Evolutionary conservation across 2,329 filamentous ascomycete genomes (phyloP), one percentile per base, ranked within the genome.

Genomic region (Cladophialophora exuberans): DNA sequence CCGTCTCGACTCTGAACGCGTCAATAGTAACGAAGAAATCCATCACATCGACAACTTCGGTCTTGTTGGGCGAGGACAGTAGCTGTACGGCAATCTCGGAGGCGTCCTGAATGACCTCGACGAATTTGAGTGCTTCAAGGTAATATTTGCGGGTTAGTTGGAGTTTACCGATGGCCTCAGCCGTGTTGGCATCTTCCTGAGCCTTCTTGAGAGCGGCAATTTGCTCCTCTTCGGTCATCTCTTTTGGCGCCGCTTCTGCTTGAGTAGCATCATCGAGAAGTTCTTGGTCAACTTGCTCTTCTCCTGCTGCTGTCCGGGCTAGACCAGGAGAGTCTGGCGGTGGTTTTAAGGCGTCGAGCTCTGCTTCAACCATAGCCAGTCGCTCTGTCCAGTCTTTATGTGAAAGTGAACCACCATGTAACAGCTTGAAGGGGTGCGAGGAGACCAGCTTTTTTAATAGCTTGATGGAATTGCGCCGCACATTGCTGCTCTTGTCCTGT

Each of bases 401-500:
- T 9, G 88, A 87, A 3, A 99, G 82, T 65, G 94, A 86, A 0
- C 90, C 91, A 18, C 91, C 92, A 66, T 97, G 91, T 76, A 97
- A 87, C 15, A 92, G 85, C 31, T 88, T 90, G 66, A 97, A 99
- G 1, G 94, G 94, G 70, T 99, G 94, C 0, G 92, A 97, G 60
- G 92, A 90, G 65, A 99, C 90, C 5, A 99, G 78, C 38, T 88
- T 88, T 4, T 87, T 89, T 1, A 99, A 80, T 5, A 99, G 77
- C 72, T 96, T 97, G 70, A 99, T 94, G 2, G 94, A 92, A 69
- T 97, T 97, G 55, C 92, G 84, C 59, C 94, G 83, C 26, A 99
- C 94, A 66, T 97, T 96, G 73, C 94, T 99, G 75, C 93, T 97
- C 79, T 96, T 97, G 75, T 99, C 95, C 71, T 97, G 90, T 2